These are phyloP conservation scores for Periglandula ipomoeae DNA, from an alignment of 2,329 filamentous ascomycete genomes.

Conservation along the genomic window DNA sequence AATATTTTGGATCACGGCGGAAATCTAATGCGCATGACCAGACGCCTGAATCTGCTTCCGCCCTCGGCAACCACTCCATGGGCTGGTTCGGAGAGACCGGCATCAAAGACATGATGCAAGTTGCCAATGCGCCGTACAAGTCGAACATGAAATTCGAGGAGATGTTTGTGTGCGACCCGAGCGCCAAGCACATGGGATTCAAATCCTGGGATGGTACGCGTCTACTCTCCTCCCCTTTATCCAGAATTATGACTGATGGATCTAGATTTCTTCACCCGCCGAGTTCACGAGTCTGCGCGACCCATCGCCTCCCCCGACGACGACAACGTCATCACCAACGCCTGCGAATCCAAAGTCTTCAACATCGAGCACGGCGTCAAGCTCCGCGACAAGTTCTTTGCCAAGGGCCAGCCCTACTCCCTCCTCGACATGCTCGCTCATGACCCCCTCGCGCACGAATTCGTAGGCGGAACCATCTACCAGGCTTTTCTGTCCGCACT, in stretches of 20 bases:
- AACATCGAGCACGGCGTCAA: conserved; percentile 40
- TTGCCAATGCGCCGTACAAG: conserved; percentile 37
- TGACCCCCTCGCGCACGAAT: conserved; percentile 42
- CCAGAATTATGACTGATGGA: not conserved
- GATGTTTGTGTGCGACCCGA: conserved; percentile 51
- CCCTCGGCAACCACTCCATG: conserved; percentile 31
- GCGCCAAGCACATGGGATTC: conserved; percentile 46
- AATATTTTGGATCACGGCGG: not conserved
- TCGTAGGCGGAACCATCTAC: conserved; percentile 57
- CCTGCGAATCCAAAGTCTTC: conserved; percentile 55
- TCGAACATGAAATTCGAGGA: conserved; percentile 44
- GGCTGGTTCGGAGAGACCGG: conserved; percentile 49
- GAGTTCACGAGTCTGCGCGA: conserved; percentile 42
- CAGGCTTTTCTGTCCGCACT: conserved; percentile 60
- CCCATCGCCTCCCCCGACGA: conserved; percentile 50
- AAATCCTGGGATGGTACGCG: conserved; percentile 53
- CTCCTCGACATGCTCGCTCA: conserved; percentile 53
- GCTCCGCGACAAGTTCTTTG: conserved; percentile 54
- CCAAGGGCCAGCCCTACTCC: conserved; percentile 62
- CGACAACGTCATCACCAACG: conserved; percentile 45
- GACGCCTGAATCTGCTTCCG: conserved; percentile 44
- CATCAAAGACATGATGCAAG: conserved; percentile 37
- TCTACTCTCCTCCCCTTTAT: not conserved
- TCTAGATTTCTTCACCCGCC: conserved; percentile 54
- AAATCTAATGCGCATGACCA: conserved; percentile 8